A percentile compares a stretch with the other conserved stretches of the same genome.
These are phyloP conservation scores for Begonia fuchsioides DNA, from an alignment of 306 rosid species.

Conservation along the genomic window DNA sequence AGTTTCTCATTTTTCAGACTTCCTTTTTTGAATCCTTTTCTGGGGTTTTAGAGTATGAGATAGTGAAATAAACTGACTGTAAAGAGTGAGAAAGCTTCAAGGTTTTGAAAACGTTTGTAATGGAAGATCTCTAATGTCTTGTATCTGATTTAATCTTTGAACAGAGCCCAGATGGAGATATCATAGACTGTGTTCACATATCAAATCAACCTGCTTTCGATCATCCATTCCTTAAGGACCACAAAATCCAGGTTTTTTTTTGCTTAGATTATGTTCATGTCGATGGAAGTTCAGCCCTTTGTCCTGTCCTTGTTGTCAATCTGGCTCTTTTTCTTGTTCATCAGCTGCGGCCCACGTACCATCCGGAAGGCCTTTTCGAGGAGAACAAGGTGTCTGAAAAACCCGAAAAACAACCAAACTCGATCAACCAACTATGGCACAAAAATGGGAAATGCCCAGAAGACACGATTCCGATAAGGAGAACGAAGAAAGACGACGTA, in stretches of 20 bases:
- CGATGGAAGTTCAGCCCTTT: no score
- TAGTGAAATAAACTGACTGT: neutral
- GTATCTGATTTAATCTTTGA: conserved; percentile 4
- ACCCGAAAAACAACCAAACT: conserved; percentile 25
- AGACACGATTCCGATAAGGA: conserved; percentile 74
- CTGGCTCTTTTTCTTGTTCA: neutral
- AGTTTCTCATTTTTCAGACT: no score
- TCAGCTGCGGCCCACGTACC: conserved; percentile 68
- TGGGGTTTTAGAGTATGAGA: neutral
- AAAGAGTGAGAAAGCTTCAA: neutral
- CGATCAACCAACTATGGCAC: conserved; percentile 75
- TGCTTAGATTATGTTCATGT: no score
- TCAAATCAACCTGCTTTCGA: conserved; percentile 93
- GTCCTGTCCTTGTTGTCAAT: no score
- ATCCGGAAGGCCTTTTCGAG: conserved; percentile 71
- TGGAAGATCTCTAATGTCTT: neutral
- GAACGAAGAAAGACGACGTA: conserved; percentile 78
- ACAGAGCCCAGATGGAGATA: conserved; percentile 98
- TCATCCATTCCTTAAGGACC: conserved; percentile 91
- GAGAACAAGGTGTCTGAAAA: conserved; percentile 49
- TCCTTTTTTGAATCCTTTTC: no score
- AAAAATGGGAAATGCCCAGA: conserved; percentile 65
- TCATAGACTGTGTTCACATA: conserved; percentile 71
- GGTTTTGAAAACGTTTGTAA: no score
- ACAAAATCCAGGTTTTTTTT: conserved; percentile 63